Evolutionary conservation across 305 asterid species (phyloP).

Genomic region (Fraxinus floribunda): DNA sequence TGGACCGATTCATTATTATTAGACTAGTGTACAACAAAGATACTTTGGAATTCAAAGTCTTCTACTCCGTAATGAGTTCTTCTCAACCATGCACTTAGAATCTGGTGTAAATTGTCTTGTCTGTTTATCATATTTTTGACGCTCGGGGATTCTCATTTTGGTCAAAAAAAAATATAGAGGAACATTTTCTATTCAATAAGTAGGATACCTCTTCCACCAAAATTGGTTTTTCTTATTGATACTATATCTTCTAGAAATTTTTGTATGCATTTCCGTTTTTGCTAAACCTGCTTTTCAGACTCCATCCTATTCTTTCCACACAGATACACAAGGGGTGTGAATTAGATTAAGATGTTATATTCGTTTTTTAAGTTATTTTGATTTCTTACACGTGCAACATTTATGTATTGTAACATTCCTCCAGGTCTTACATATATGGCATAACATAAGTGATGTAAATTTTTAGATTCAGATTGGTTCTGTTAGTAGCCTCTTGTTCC

Average conservation of each 20-base stretch:
- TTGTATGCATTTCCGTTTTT: background rate
- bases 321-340: background rate
- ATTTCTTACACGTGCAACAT: constrained; percentile 1
- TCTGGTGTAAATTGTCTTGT: background rate
- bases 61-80: background rate
- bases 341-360: background rate
- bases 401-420: background rate
- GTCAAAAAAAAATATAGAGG: background rate
- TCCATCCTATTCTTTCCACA: background rate
- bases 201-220: background rate
- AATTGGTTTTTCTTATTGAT: background rate
- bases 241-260: background rate
- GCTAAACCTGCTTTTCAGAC: background rate
- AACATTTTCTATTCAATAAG: background rate
- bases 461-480: background rate
- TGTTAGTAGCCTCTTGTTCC: background rate
- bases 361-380: background rate
- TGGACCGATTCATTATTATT: background rate
- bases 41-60: background rate
- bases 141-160: background rate
- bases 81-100: background rate
- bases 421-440: background rate
- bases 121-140: background rate
- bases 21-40: background rate
- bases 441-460: background rate